Evolutionary conservation across 805 yeast species (phyloP), one percentile per base, ranked within the genome.

Genomic region (Maudiozyma pseudohumilis): DNA sequence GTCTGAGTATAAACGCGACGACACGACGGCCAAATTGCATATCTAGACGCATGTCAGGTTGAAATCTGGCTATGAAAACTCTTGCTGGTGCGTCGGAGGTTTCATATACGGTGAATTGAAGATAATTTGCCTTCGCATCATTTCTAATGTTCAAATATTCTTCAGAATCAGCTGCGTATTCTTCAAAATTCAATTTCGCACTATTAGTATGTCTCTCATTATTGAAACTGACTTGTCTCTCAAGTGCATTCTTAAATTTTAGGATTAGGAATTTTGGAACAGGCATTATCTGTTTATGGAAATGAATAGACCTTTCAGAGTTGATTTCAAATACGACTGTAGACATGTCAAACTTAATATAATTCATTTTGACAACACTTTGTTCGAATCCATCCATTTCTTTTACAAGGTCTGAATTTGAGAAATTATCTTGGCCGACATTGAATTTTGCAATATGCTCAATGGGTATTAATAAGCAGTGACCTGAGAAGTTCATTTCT

Each of bases 11-110:
- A 43, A 67, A 66, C 0, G 95, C 88, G 21, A 84, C 49, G 1
- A 82, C 87, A 49, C 86, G 69, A 54, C 96, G 66, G 1, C 95
- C 94, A 49, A 88, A 83, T 47, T 84, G 95, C 11, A 85, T 59
- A 55, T 88, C 96, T 7, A 86, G 60, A 10, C 67, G 46, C 36
- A 65, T 65, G 3, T 52, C 50, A 3, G 50, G 44, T 1, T 55
- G 52, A 32, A 63, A 62, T 2, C 49, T 41, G 22, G 63, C 52
- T 2, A 64, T 29, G 38, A 48, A 61, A 8, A 60, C 50, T n/a
- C 48, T 54, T 7, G 64, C 62, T 18, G 42, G 42, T 3, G 46
- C 34, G 9, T 55, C 48, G 4, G 48, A 34, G 0, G 65, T 51
- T 36, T 62, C 64, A 30, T 59, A 54, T 11, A 64, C 47, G 36